A percentile compares a stretch with the other conserved stretches of the same genome.
Conservation (phyloP, 129 eudicot species). For the Lactuca saligna region DNA sequence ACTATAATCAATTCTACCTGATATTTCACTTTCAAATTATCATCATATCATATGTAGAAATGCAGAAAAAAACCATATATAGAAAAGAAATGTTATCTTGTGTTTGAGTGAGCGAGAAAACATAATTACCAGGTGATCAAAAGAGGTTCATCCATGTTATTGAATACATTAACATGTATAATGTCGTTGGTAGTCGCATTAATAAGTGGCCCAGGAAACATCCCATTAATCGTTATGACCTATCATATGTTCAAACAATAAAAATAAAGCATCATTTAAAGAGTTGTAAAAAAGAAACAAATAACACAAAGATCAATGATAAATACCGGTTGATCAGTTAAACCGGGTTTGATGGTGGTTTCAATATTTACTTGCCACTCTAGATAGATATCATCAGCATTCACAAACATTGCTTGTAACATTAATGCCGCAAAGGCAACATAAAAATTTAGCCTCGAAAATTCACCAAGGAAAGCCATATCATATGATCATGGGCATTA, state of each 20-base stretch:
- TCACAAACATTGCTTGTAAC: conserved; percentile 7
- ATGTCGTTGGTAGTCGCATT: conserved; percentile 55
- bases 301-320: background rate
- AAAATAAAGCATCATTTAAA: background rate
- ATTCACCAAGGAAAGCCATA: conserved; percentile 26
- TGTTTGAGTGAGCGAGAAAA: conserved; percentile 17
- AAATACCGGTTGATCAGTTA: conserved; percentile 50
- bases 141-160: conserved; percentile 63
- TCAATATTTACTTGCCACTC: conserved; percentile 55
- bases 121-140: conserved; percentile 49
- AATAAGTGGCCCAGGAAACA: conserved; percentile 66
- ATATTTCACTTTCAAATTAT: background rate
- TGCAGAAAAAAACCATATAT: background rate
- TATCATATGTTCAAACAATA: conserved; percentile 9
- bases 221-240: conserved; percentile 60
- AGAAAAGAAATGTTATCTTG: background rate
- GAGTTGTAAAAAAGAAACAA: background rate
- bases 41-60: background rate
- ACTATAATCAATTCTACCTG: background rate
- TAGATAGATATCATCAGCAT: conserved; percentile 38
- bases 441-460: conserved; percentile 4
- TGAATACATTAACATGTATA: conserved; percentile 49
- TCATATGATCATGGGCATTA: conserved; percentile 3
- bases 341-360: conserved; percentile 40
- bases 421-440: background rate